These are phyloP conservation scores for Apiosordaria backusii DNA, from an alignment of 495 filamentous ascomycete genomes.

Conservation along the genomic window DNA sequence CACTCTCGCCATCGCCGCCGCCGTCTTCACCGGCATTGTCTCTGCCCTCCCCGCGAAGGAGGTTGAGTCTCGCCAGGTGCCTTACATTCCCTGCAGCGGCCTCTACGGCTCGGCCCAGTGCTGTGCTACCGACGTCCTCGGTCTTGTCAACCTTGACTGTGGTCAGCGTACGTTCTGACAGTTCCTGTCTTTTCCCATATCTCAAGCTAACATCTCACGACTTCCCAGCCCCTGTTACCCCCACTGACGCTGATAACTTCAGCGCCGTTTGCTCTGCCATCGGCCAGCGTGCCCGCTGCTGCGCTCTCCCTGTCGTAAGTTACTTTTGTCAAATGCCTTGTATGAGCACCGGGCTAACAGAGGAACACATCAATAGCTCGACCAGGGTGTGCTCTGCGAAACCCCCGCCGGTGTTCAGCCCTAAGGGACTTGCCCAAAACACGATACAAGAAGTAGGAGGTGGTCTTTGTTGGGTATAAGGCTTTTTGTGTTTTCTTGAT, in stretches of 20 bases:
- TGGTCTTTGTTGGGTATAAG: neutral
- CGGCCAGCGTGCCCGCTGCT: conserved; percentile 47
- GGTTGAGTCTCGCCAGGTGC: conserved; percentile 32
- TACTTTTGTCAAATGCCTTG: no score
- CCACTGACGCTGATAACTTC: conserved; percentile 33
- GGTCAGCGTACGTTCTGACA: conserved; percentile 30
- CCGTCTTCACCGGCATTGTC: conserved; percentile 26
- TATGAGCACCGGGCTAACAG: neutral
- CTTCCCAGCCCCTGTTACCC: conserved; percentile 24
- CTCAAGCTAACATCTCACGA: conserved; percentile 12
- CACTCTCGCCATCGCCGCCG: conserved; percentile 24
- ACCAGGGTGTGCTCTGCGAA: conserved; percentile 39
- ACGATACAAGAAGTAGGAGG: neutral
- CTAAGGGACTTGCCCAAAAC: conserved; percentile 16
- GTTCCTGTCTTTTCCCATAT: neutral
- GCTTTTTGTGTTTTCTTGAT: neutral
- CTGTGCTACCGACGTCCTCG: conserved; percentile 44
- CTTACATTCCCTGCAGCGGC: conserved; percentile 38
- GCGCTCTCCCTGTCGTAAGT: conserved; percentile 37
- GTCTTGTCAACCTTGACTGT: conserved; percentile 43
- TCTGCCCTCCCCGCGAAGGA: conserved; percentile 25
- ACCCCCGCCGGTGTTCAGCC: conserved; percentile 33
- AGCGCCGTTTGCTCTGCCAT: conserved; percentile 33
- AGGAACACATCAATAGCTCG: conserved; percentile 23
- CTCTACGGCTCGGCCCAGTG: conserved; percentile 41